Conservation (phyloP, 352 stramenopile species). For the Peronospora belbahrii region DNA sequence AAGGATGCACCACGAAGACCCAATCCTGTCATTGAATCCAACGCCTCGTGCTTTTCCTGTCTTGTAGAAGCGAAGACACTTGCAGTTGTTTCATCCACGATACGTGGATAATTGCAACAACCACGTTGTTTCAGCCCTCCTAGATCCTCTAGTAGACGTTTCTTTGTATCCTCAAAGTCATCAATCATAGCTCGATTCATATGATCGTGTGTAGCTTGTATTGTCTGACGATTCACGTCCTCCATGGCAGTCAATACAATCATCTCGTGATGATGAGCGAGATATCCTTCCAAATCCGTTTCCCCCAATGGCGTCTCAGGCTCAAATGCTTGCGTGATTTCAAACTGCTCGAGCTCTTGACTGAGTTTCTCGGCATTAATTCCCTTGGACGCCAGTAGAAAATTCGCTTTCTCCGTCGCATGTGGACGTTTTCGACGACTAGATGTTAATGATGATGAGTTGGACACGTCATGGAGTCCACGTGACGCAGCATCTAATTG, state of each 20-base stretch:
- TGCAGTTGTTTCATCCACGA: constrained; percentile 29
- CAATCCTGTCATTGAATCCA: constrained; percentile 26
- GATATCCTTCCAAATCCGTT: constrained; percentile 82
- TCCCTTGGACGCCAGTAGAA: constrained; percentile 72
- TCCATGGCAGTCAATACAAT: constrained; percentile 88
- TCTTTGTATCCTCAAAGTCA: constrained; percentile 74
- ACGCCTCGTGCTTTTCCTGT: constrained; percentile 26
- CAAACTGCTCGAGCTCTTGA: constrained; percentile 72
- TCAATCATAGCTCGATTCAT: constrained; percentile 85
- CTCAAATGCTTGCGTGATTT: constrained; percentile 69
- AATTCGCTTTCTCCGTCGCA: constrained; percentile 71
- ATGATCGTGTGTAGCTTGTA: constrained; percentile 70
- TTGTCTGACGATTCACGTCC: constrained; percentile 72
- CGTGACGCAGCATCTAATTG: constrained; percentile 71
- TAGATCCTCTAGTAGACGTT: constrained; percentile 65
- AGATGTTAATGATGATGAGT: no score
- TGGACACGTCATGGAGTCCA: constrained; percentile 32
- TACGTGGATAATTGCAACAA: constrained; percentile 63
- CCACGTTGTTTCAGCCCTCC: constrained; percentile 58
- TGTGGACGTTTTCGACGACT: constrained; percentile 59
- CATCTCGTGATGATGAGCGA: constrained; percentile 88
- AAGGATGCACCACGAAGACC: constrained; percentile 47
- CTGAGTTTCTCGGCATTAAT: constrained; percentile 86
- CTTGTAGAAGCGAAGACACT: constrained; percentile 42
- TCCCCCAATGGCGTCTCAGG: constrained; percentile 74